phyloP scores from a whole-genome alignment of 345 rosid genomes.

The Arabidopsis thaliana region DNA sequence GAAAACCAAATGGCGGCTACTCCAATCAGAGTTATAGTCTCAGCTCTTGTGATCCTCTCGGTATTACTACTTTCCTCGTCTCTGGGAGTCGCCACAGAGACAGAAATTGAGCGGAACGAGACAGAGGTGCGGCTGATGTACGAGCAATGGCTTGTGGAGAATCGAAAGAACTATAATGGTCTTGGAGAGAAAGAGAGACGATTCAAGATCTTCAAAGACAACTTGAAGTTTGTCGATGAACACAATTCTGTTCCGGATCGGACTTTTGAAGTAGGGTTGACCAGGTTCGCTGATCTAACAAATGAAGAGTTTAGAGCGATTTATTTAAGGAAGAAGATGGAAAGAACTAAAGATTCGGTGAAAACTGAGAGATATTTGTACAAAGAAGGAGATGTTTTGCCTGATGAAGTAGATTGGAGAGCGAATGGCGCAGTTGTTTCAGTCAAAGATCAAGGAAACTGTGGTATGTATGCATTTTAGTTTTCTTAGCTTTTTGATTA shows the following conservation, averaged over 20 bases:
- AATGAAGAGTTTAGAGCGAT: constrained; percentile 2
- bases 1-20: constrained; percentile 1
- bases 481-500: not conserved
- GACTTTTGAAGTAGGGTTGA: not conserved
- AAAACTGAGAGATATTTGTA: not conserved
- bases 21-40: not conserved
- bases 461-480: not conserved
- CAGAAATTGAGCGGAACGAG: not conserved
- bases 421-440: not conserved
- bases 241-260: not conserved
- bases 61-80: not conserved
- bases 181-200: constrained; percentile 13
- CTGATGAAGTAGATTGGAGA: constrained; percentile 19
- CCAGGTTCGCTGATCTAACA: constrained; percentile 9
- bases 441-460: constrained; percentile 20
- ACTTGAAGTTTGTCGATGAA: not conserved
- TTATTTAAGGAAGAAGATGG: not conserved
- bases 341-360: not conserved
- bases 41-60: not conserved
- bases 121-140: not conserved
- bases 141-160: not conserved
- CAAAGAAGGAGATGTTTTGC: not conserved
- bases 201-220: constrained; percentile 6
- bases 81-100: not conserved
- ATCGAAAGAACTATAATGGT: constrained; percentile 1